Conservation (phyloP, 176 grass and related monocot genomes). For the Aegilops longissima region DNA sequence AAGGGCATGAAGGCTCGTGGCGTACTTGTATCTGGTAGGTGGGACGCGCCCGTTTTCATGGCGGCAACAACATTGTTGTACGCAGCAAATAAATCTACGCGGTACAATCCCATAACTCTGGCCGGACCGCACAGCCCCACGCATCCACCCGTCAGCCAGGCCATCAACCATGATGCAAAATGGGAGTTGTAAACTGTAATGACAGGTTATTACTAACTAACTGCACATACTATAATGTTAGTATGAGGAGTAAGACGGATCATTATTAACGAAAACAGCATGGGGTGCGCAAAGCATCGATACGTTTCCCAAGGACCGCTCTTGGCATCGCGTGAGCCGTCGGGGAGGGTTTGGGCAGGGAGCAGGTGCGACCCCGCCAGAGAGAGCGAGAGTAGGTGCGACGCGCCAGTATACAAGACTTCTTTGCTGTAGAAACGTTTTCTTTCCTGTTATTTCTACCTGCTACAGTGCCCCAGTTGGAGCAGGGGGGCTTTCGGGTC, state of each 20-base stretch:
- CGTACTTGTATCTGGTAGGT: not conserved
- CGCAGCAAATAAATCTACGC: not conserved
- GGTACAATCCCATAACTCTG: not conserved
- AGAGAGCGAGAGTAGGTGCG: constrained; percentile 22
- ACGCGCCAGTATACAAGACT: not conserved
- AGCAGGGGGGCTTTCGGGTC: constrained; percentile 20
- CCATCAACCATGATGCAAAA: not conserved
- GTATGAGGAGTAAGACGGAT: not conserved
- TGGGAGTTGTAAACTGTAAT: not conserved
- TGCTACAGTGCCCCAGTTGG: constrained; percentile 19
- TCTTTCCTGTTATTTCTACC: not conserved
- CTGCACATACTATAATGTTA: not conserved
- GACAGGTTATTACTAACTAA: too few species aligned
- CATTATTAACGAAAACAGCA: not conserved
- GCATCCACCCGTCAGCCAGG: not conserved
- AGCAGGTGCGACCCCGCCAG: constrained; percentile 4
- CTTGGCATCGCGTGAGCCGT: constrained; percentile 30
- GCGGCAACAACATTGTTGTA: not conserved
- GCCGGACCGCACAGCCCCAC: not conserved
- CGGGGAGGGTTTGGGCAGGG: not conserved
- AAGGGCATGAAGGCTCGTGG: not conserved
- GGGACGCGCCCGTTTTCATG: not conserved
- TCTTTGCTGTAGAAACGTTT: not conserved
- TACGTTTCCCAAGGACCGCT: constrained; percentile 7
- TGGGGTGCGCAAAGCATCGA: constrained; percentile 33